Percentiles rank a stretch among this genome's conserved stretches.
Evolutionary conservation across 148 eudicot species (phyloP).

Genomic region (Pouteria glomerata): DNA sequence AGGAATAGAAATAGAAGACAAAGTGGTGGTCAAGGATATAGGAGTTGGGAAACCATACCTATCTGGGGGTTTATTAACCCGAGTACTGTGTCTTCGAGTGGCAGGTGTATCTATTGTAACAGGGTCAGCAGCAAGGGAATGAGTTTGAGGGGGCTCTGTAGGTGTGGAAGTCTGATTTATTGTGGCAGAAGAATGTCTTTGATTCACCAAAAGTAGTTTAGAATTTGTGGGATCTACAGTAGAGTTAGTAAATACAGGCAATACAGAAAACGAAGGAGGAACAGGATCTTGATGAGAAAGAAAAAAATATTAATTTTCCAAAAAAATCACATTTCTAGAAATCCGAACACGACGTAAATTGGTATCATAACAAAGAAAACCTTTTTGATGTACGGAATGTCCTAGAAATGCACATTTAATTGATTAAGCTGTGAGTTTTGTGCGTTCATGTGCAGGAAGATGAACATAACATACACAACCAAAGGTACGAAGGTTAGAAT

Average conservation of each 20-base stretch:
- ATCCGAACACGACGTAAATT: neutral
- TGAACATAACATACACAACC: neutral
- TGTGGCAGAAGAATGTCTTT: too few species aligned
- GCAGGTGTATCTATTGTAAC: neutral
- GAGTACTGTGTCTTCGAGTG: neutral
- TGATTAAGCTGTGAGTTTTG: neutral
- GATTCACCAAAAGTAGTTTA: too few species aligned
- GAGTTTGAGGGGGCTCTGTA: neutral
- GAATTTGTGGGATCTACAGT: neutral
- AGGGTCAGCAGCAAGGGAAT: neutral
- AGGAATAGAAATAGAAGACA: neutral
- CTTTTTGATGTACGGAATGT: neutral
- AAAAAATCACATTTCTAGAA: neutral
- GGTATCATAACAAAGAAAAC: neutral
- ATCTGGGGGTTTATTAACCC: neutral
- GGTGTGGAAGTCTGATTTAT: neutral
- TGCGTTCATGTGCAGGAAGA: neutral
- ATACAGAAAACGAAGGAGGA: neutral
- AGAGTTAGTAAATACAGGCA: neutral
- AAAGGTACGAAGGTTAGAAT: neutral
- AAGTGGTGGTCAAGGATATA: neutral
- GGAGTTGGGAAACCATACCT: neutral
- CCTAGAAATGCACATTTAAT: neutral
- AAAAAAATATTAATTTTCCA: neutral
- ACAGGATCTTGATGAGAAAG: neutral